Evolutionary conservation across 495 filamentous ascomycete species (phyloP).

Genomic region (Immersiella caudata): DNA sequence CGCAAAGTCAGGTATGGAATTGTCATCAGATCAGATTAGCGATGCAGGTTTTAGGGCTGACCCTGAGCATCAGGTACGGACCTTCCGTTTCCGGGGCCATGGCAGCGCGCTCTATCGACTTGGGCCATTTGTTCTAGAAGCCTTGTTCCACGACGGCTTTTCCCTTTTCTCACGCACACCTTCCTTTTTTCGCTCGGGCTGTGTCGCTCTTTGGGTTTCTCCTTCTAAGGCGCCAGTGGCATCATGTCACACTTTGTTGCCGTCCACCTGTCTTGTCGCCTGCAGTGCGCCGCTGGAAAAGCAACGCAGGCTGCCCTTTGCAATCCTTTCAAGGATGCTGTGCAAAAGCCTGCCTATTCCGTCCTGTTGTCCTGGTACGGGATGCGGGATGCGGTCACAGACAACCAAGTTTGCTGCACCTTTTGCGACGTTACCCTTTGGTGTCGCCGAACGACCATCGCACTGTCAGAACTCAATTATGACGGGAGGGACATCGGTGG

Average conservation of each 20-base stretch:
- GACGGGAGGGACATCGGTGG: neutral
- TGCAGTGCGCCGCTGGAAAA: neutral
- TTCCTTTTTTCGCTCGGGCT: neutral
- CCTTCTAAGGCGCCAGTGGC: neutral
- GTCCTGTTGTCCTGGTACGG: neutral
- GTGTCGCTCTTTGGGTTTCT: neutral
- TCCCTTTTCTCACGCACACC: neutral
- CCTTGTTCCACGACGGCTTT: neutral
- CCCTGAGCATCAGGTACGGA: neutral
- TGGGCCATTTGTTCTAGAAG: neutral
- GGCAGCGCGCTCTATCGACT: neutral
- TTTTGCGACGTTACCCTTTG: neutral
- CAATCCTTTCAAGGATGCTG: neutral
- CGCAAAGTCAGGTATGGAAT: neutral
- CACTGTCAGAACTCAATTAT: neutral
- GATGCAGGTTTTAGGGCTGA: neutral
- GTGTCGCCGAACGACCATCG: neutral
- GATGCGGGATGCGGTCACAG: neutral
- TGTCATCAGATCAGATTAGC: neutral
- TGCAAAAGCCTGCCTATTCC: neutral
- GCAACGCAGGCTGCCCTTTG: neutral
- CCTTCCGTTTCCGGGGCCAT: neutral
- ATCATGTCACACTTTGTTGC: neutral
- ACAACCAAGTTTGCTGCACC: neutral
- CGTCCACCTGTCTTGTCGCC: neutral